These are phyloP conservation scores for Nakazawaea holstii DNA, from an alignment of 805 yeast genomes.

Conservation along the genomic window DNA sequence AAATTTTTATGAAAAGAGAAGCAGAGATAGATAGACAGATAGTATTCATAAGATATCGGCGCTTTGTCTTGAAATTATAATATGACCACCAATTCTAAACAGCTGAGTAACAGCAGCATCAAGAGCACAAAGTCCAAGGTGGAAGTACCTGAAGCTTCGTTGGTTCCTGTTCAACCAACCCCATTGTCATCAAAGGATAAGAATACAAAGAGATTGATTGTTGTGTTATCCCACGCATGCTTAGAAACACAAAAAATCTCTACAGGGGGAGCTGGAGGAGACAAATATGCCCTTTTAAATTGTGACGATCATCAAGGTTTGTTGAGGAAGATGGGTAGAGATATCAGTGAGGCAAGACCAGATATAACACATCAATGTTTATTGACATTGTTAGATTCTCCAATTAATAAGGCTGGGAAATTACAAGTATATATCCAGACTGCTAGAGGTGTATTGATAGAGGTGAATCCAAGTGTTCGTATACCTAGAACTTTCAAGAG, in stretches of 20 bases:
- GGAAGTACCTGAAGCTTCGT: conserved; percentile 47
- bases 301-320: conserved; percentile 99
- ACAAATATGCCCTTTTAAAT: conserved; percentile 87
- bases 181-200: conserved; percentile 82
- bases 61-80: background rate
- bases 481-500: conserved; percentile 98
- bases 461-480: conserved; percentile 93
- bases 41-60: too few species aligned
- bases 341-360: conserved; percentile 98
- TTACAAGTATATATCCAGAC: conserved; percentile 96
- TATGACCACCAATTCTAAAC: conserved; percentile 14
- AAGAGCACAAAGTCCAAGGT: conserved; percentile 21
- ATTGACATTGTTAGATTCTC: conserved; percentile 91
- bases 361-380: conserved; percentile 98
- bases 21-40: too few species aligned
- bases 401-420: conserved; percentile 95
- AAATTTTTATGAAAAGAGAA: too few species aligned
- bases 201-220: conserved; percentile 78
- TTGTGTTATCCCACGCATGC: conserved; percentile 94
- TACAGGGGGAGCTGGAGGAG: conserved; percentile 74
- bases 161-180: conserved; percentile 84
- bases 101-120: conserved; percentile 42
- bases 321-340: conserved; percentile 92
- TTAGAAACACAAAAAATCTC: conserved; percentile 90
- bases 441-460: conserved; percentile 89